phyloP scores from a whole-genome alignment of 257 asterid genomes.

The Lantana camara region DNA sequence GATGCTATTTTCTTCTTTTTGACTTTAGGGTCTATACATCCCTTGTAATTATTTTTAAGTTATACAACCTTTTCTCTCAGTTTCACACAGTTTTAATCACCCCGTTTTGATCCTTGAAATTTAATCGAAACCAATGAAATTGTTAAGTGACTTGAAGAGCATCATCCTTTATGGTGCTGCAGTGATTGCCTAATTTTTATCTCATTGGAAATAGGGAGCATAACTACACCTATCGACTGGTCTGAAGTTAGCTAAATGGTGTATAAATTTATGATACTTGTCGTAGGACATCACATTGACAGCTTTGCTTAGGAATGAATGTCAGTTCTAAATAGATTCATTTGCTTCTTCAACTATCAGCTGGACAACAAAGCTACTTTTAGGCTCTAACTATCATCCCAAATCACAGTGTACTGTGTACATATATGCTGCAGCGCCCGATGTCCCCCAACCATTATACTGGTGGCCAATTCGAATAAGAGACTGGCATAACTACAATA shows the following conservation, averaged over 20 bases:
- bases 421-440: no score
- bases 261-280: constrained; percentile 5
- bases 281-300: constrained; percentile 11
- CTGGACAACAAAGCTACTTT: constrained; percentile 15
- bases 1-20: neutral
- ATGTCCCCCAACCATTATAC: neutral
- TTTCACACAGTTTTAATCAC: no score
- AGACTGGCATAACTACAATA: neutral
- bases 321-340: neutral
- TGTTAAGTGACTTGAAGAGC: no score
- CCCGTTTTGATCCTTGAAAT: neutral
- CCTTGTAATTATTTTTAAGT: no score
- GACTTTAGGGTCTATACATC: no score
- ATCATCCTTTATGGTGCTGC: no score
- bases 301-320: constrained; percentile 8
- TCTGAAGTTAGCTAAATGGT: neutral
- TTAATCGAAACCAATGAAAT: neutral
- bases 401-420: no score
- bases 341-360: neutral
- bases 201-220: neutral
- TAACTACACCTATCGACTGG: neutral
- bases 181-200: no score
- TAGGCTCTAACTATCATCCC: neutral
- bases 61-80: no score
- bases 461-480: neutral